Base-by-base conservation (phyloP, 192 early-diverging fungal genomes). In the Mortierella antarctica region DNA sequence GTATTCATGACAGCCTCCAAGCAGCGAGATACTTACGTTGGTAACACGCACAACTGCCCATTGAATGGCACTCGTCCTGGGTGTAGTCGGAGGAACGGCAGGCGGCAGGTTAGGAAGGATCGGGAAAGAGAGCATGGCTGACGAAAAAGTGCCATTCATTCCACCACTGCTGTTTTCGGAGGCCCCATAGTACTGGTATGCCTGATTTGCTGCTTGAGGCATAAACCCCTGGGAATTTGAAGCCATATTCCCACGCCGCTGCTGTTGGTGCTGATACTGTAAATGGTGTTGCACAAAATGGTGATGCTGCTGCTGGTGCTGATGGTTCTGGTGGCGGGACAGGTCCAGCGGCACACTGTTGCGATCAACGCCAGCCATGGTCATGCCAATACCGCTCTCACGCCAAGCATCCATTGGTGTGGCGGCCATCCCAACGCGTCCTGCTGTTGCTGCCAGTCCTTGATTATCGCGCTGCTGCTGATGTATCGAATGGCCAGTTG, bases 41-140 rank as follows among this genome's bases (percentile, higher is more conserved):
- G 70, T 80, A 17, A 80, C 70, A 6, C 77, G 69, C 14, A 80
- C 49, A 21, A 80, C 77, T 10, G 70, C 77, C 77, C 77, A 80
- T 41, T 72, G 61, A 42, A 80, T 63, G 10, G 65, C 70, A 15
- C 72, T 51, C 10, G 69, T 64, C 39, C 65, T 57, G 9, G 70
- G 77, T 13, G 14, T 54, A 1, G 56, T 44, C 1, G 76, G 76
- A n/a, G 76, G 76, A 44, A 65, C 39, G 1, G 56, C 50, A 11
- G 76, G 64, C 41, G 76, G 69, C 14, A 79, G 57, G 40, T 79
- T 55, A 0, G 76, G 76, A 11, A 79, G 11, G 57, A 45, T 52
- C 0, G 76, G 13, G 20, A 79, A 71, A 1, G 69, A 62, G 1
- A 60, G 64, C 4, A 48, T 11, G 20, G 17, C n/a, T 1, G 54